Evolutionary conservation across 495 filamentous ascomycete genomes (phyloP).

Genomic region (Podospora pseudoanserina): DNA sequence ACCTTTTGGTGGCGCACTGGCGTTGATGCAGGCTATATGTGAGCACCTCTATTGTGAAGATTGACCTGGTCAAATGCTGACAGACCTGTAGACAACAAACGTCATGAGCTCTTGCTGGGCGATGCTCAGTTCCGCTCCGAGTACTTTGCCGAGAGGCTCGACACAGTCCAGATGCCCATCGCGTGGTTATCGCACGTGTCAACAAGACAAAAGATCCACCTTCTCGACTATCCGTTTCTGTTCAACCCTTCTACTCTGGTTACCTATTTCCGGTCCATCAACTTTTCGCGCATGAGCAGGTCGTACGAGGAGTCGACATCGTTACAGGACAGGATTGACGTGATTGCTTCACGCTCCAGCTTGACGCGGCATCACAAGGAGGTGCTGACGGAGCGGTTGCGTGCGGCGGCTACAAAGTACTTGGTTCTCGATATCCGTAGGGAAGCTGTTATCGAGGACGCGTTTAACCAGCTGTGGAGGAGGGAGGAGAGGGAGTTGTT

Average conservation of each 20-base stretch:
- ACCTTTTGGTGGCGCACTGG: slow-evolving; percentile 67
- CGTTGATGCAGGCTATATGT: slow-evolving; percentile 72
- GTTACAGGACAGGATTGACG: slow-evolving; percentile 56
- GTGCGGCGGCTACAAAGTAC: slow-evolving; percentile 63
- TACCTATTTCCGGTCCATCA: slow-evolving; percentile 84
- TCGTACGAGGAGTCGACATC: slow-evolving; percentile 67
- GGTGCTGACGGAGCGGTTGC: slow-evolving; percentile 58
- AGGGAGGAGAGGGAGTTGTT: slow-evolving; percentile 77
- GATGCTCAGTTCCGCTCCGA: slow-evolving; percentile 68
- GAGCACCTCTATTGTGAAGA: slow-evolving; percentile 29
- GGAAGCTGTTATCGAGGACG: slow-evolving; percentile 66
- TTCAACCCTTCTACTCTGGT: slow-evolving; percentile 71
- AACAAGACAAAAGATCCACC: slow-evolving; percentile 64
- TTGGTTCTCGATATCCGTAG: slow-evolving; percentile 74
- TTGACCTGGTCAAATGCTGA: slow-evolving; percentile 13
- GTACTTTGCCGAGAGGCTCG: slow-evolving; percentile 72
- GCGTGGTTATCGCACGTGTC: slow-evolving; percentile 61
- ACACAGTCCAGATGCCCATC: slow-evolving; percentile 69
- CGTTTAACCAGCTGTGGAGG: slow-evolving; percentile 84
- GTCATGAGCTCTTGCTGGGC: slow-evolving; percentile 58
- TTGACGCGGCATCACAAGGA: slow-evolving; percentile 44
- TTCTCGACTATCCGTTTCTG: slow-evolving; percentile 77
- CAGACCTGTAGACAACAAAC: slow-evolving; percentile 50
- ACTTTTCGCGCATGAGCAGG: slow-evolving; percentile 76
- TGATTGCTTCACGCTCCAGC: slow-evolving; percentile 52